phyloP scores from a whole-genome alignment of 352 stramenopile genomes.

The Blastocystis sp. region DNA sequence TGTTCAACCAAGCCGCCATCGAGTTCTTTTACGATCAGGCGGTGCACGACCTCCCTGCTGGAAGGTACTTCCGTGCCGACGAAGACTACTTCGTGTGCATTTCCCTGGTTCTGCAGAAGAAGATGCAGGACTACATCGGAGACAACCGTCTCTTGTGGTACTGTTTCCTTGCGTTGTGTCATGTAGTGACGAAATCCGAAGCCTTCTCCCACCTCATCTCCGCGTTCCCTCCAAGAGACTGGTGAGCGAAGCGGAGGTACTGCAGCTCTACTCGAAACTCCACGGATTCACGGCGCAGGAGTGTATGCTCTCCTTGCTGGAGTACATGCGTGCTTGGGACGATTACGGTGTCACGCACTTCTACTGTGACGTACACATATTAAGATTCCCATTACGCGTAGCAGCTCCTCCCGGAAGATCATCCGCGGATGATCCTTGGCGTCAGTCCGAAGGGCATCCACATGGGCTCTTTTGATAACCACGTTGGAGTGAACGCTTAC shows the following conservation, averaged over 20 bases:
- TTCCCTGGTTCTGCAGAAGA: conserved; percentile 16
- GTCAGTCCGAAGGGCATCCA: conserved; percentile 15
- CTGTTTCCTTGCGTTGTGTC: background rate
- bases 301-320: conserved; percentile 15
- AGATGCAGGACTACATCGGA: conserved; percentile 24
- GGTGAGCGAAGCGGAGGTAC: conserved; percentile 32
- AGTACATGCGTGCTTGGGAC: conserved; percentile 29
- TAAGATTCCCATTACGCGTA: background rate
- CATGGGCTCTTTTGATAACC: background rate
- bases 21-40: conserved; percentile 23
- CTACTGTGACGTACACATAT: background rate
- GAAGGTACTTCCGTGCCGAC: conserved; percentile 14
- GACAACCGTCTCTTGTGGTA: conserved; percentile 46
- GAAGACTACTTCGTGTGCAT: conserved; percentile 31
- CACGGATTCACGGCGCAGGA: conserved; percentile 36
- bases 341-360: conserved; percentile 58
- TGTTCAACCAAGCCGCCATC: conserved; percentile 6
- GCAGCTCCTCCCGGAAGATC: conserved; percentile 1
- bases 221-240: background rate
- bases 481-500: conserved; percentile 9
- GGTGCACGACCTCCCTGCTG: conserved; percentile 26
- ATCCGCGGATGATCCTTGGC: background rate
- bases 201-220: conserved; percentile 44
- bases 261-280: conserved; percentile 56
- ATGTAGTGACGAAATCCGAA: conserved; percentile 18